These are phyloP conservation scores for Lycium barbarum DNA, from an alignment of 257 asterid genomes.

Conservation along the genomic window DNA sequence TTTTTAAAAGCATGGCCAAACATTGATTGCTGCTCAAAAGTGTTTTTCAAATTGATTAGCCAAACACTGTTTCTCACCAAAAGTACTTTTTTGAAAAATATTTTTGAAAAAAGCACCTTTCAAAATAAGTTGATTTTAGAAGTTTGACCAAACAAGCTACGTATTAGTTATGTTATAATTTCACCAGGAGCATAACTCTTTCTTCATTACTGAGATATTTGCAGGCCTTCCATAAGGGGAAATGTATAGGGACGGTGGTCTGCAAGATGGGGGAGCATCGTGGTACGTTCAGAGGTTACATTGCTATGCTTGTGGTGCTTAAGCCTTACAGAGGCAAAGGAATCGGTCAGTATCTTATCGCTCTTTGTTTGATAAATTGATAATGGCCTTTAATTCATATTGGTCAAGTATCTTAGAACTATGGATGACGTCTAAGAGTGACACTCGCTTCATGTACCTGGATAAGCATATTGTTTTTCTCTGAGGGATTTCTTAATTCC, in stretches of 20 bases:
- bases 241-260: conserved; percentile 93
- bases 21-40: too few relatives aligned
- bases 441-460: not conserved
- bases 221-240: conserved; percentile 83
- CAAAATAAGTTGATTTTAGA: too few relatives aligned
- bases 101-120: too few relatives aligned
- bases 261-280: conserved; percentile 99
- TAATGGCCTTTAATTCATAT: not conserved
- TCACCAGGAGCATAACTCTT: not conserved
- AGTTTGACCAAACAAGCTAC: too few relatives aligned
- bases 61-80: too few relatives aligned
- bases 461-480: not conserved
- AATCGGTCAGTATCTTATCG: conserved; percentile 59
- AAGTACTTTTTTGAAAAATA: too few relatives aligned
- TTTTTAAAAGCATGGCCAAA: too few relatives aligned
- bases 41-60: too few relatives aligned
- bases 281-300: conserved; percentile 85
- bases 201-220: conserved; percentile 21
- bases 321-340: conserved; percentile 86
- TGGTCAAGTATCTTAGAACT: not conserved
- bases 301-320: conserved; percentile 96
- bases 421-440: not conserved
- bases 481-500: not conserved
- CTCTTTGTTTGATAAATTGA: not conserved
- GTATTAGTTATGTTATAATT: not conserved